These are phyloP conservation scores for Chara braunii DNA, from an alignment of 139 green algal genomes.

Conservation along the genomic window DNA sequence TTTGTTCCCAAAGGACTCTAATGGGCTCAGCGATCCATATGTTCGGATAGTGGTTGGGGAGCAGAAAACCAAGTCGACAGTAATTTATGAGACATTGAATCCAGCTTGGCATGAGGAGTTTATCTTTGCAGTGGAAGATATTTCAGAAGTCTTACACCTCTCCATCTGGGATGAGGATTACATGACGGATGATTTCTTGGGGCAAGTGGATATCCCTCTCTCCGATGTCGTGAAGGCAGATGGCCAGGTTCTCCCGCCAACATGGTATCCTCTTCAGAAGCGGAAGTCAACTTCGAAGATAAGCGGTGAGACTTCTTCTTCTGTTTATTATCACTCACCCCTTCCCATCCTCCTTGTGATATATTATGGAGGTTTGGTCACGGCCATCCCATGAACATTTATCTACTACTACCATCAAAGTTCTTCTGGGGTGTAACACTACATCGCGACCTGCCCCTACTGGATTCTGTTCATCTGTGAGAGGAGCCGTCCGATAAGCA, in stretches of 20 bases:
- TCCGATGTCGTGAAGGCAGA: conserved; percentile 6
- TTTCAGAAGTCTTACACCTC: conserved; percentile 10
- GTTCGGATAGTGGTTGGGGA: conserved; percentile 16
- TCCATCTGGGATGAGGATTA: conserved; percentile 34
- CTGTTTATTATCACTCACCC: neutral
- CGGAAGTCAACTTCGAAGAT: conserved; percentile 10
- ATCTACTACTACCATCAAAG: too few species aligned
- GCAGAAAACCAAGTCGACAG: conserved; percentile 5
- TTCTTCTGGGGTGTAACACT: too few species aligned
- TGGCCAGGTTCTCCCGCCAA: conserved; percentile 4
- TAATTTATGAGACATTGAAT: conserved; percentile 36
- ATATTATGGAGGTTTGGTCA: too few species aligned
- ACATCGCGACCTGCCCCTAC: too few species aligned
- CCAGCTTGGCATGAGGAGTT: conserved; percentile 42
- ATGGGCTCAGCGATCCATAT: conserved; percentile 34
- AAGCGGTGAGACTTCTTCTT: conserved; percentile 11
- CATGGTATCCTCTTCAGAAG: conserved; percentile 38
- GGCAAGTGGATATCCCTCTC: conserved; percentile 23
- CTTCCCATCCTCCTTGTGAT: neutral
- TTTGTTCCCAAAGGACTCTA: conserved; percentile 24
- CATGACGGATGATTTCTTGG: conserved; percentile 24
- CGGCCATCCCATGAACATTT: too few species aligned
- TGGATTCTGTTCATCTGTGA: too few species aligned
- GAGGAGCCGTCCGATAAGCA: too few species aligned
- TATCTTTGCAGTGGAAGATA: conserved; percentile 15